phyloP scores from a whole-genome alignment of 169 alveolate species.

The Nephromyces sp. region DNA sequence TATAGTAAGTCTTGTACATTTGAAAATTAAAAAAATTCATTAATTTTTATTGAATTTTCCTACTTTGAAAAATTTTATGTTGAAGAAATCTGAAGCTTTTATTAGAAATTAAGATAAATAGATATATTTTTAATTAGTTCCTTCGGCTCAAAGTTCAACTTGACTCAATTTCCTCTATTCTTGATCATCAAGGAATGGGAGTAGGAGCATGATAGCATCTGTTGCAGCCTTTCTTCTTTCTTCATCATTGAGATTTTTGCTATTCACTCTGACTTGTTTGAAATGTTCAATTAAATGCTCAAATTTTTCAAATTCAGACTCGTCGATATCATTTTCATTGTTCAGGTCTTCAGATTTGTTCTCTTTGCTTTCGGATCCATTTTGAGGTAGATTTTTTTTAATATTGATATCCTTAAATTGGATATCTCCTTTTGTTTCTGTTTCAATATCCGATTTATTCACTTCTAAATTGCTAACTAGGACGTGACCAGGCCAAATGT shows the following conservation, averaged over 20 bases:
- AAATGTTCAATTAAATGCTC: neutral
- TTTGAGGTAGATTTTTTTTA: neutral
- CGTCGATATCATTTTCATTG: no score
- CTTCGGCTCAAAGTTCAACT: no score
- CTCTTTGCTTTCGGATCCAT: neutral
- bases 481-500: neutral
- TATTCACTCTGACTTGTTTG: neutral
- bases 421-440: neutral
- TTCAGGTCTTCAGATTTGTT: neutral
- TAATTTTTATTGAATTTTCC: no score
- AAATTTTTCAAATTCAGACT: neutral
- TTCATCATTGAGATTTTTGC: neutral
- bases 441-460: neutral
- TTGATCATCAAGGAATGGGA: neutral
- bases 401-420: neutral
- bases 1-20: no score
- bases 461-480: neutral
- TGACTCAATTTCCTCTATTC: no score
- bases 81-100: no score
- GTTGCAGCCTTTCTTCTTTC: neutral
- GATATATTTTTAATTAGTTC: no score
- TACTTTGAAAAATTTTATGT: no score
- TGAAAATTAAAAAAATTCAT: no score
- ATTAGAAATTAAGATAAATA: no score
- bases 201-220: neutral